Evolutionary conservation across 2,329 filamentous ascomycete genomes (phyloP).

Genomic region (Sclerotinia nivalis): DNA sequence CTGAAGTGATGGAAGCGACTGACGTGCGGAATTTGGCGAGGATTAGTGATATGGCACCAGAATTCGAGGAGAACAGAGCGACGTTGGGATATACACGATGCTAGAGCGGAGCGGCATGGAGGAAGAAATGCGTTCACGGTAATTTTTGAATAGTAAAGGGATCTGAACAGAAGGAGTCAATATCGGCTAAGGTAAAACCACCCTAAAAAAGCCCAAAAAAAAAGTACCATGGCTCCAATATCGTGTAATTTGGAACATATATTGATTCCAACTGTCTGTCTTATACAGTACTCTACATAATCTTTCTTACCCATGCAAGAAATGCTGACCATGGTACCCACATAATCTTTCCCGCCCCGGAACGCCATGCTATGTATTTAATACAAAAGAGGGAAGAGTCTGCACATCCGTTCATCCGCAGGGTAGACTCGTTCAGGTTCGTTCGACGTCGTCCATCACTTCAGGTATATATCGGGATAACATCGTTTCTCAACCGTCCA

Average conservation of each 20-base stretch:
- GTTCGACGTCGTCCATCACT: constrained; percentile 12
- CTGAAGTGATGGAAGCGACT: constrained; percentile 20
- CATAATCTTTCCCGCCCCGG: constrained; percentile 20
- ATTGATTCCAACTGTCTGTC: constrained; percentile 16
- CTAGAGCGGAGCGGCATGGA: not conserved
- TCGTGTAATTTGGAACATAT: not conserved
- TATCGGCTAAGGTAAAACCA: not conserved
- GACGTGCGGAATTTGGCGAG: constrained; percentile 29
- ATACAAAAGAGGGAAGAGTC: constrained; percentile 27
- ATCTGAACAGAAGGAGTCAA: not conserved
- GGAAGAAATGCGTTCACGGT: not conserved
- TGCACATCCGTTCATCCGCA: constrained; percentile 13
- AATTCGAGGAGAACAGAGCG: constrained; percentile 8
- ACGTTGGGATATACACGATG: constrained; percentile 12
- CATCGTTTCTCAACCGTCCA: not conserved
- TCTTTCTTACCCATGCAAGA: constrained; percentile 11
- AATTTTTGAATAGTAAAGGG: constrained; percentile 8
- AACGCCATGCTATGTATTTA: constrained; percentile 26
- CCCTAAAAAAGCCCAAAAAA: not conserved
- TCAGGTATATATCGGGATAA: not conserved
- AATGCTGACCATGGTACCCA: constrained; percentile 22
- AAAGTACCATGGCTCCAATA: not conserved
- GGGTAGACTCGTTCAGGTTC: not conserved
- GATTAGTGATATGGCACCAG: constrained; percentile 14
- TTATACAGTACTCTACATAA: constrained; percentile 17